These are phyloP conservation scores for Barnettozyma californica DNA, from an alignment of 805 yeast genomes.

Conservation along the genomic window DNA sequence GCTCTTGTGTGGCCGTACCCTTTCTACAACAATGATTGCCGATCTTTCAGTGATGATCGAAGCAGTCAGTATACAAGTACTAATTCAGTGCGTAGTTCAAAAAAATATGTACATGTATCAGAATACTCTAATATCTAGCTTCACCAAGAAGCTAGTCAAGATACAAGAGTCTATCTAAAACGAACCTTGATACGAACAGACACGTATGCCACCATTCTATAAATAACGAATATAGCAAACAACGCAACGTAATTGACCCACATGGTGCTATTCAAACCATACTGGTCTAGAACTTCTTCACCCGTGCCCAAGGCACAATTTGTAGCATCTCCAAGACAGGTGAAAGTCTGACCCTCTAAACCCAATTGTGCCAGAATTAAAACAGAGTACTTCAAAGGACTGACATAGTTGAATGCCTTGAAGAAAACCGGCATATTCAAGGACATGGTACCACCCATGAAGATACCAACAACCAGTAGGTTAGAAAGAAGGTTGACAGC, in stretches of 20 bases:
- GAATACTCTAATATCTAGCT: no score
- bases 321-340: conserved; percentile 41
- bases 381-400: conserved; percentile 68
- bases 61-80: no score
- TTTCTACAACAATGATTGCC: not conserved
- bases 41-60: no score
- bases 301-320: conserved; percentile 50
- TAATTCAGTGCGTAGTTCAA: no score
- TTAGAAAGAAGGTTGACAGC: conserved; percentile 67
- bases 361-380: conserved; percentile 55
- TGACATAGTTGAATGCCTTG: conserved; percentile 61
- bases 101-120: no score
- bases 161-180: not conserved
- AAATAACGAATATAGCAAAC: conserved; percentile 13
- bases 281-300: conserved; percentile 47
- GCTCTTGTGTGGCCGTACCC: not conserved
- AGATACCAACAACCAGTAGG: conserved; percentile 58
- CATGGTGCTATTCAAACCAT: conserved; percentile 31
- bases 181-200: conserved; percentile 5
- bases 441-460: conserved; percentile 81
- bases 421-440: conserved; percentile 65
- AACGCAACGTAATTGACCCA: conserved; percentile 18
- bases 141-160: not conserved
- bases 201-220: conserved; percentile 13
- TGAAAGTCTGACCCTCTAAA: conserved; percentile 43